A percentile compares a stretch with the other conserved stretches of the same genome.
Evolutionary conservation across 2,329 filamentous ascomycete species (phyloP).

Genomic region (Atkinsonella hypoxylon): DNA sequence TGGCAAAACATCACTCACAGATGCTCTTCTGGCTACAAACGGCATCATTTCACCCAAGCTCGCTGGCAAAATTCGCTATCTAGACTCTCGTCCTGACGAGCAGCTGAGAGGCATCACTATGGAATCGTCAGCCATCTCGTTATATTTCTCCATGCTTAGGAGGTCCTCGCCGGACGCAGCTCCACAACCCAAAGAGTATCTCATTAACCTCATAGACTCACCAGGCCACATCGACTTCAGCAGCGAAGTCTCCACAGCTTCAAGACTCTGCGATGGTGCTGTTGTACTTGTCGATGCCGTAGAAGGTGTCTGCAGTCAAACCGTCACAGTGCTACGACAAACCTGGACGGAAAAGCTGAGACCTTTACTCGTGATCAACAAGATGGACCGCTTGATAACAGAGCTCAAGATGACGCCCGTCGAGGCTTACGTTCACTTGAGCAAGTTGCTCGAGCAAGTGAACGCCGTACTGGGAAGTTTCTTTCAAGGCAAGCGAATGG

Average conservation of each 20-base stretch:
- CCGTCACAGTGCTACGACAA: constrained; percentile 89
- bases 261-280: constrained; percentile 84
- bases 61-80: constrained; percentile 93
- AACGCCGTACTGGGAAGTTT: constrained; percentile 97
- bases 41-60: constrained; percentile 98
- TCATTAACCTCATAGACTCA: constrained; percentile 96
- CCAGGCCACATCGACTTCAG: constrained; percentile 98
- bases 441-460: constrained; percentile 83
- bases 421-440: constrained; percentile 84
- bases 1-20: constrained; percentile 94
- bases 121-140: constrained; percentile 95
- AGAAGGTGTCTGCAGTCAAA: constrained; percentile 96
- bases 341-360: constrained; percentile 94
- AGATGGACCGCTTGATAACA: constrained; percentile 89
- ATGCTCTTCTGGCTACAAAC: constrained; percentile 94
- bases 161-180: constrained; percentile 54
- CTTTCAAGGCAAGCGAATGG: constrained; percentile 96
- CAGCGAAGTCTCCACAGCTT: constrained; percentile 94
- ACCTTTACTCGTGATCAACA: constrained; percentile 91
- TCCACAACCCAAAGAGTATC: constrained; percentile 72
- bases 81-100: constrained; percentile 92
- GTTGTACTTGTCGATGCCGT: constrained; percentile 93
- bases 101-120: constrained; percentile 97
- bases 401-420: constrained; percentile 86
- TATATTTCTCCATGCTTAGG: constrained; percentile 87